Evolutionary conservation across 2,329 filamentous ascomycete genomes (phyloP).

Genomic region (Didymella segeticola): DNA sequence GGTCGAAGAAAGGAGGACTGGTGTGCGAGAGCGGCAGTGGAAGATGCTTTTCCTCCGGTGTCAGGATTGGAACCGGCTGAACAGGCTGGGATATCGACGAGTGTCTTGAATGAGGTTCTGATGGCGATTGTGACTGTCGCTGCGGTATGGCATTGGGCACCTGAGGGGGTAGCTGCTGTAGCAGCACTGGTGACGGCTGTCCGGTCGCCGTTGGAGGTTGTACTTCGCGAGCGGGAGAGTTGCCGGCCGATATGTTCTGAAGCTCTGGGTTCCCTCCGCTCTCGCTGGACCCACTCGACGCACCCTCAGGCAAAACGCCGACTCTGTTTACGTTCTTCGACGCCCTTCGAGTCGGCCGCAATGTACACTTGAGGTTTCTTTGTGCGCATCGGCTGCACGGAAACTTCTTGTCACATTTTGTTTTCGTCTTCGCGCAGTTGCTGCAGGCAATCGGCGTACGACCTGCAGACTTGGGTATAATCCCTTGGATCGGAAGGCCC

Average conservation of each 20-base stretch:
- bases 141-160: slow-evolving; percentile 23
- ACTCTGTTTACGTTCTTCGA: slow-evolving; percentile 51
- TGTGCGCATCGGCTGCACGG: slow-evolving; percentile 61
- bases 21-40: slow-evolving; percentile 38
- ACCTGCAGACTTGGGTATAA: slow-evolving; percentile 60
- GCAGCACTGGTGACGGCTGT: slow-evolving; percentile 31
- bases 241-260: slow-evolving; percentile 41
- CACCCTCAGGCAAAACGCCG: slow-evolving; percentile 29
- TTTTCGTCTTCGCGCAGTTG: slow-evolving; percentile 62
- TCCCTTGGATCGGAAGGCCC: slow-evolving; percentile 55
- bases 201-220: slow-evolving; percentile 32
- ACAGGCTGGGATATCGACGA: slow-evolving; percentile 42
- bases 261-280: slow-evolving; percentile 40
- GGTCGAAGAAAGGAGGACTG: slow-evolving; percentile 52
- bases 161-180: slow-evolving; percentile 21
- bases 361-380: slow-evolving; percentile 55
- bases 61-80: slow-evolving; percentile 38
- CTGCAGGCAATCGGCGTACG: slow-evolving; percentile 61
- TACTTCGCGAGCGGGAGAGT: slow-evolving; percentile 43
- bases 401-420: slow-evolving; percentile 62
- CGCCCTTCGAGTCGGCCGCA: slow-evolving; percentile 56
- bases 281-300: slow-evolving; percentile 45
- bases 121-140: slow-evolving; percentile 43
- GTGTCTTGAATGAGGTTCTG: slow-evolving; percentile 40
- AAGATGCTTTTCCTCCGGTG: slow-evolving; percentile 43